These are phyloP conservation scores for Takashimella tepidaria DNA, from an alignment of 1,284 basidiomycete species.

Conservation along the genomic window DNA sequence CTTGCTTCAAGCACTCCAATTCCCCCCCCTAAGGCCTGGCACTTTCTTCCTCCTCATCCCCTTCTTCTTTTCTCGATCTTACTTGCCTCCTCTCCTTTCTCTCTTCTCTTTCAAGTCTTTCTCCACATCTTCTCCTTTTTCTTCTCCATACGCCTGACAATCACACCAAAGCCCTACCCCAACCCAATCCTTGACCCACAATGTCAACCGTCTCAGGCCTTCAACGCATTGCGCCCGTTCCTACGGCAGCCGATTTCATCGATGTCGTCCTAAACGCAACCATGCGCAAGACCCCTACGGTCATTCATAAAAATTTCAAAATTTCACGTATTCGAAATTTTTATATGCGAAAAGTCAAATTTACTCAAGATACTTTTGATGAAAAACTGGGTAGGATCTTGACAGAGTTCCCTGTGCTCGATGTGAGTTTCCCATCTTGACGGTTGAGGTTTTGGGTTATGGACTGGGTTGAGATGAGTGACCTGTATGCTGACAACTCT, in stretches of 20 bases:
- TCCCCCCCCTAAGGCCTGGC: neutral
- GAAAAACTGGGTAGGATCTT: constrained; percentile 94
- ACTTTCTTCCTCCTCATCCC: neutral
- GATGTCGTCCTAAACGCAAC: constrained; percentile 91
- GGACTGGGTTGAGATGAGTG: neutral
- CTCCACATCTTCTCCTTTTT: too few species aligned
- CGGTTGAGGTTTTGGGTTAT: neutral
- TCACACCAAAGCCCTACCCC: neutral
- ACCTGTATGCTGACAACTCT: neutral
- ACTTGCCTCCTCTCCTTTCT: too few species aligned
- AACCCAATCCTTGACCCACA: constrained; percentile 6
- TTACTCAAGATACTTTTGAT: constrained; percentile 95
- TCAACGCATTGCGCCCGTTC: constrained; percentile 95
- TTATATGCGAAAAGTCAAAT: constrained; percentile 99
- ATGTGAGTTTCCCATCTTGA: constrained; percentile 54
- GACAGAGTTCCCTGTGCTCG: constrained; percentile 92
- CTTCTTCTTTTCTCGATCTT: neutral
- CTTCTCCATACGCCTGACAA: neutral
- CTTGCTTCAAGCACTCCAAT: too few species aligned
- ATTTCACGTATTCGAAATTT: constrained; percentile 60
- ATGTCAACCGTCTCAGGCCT: constrained; percentile 55
- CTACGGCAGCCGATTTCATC: constrained; percentile 88
- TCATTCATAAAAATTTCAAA: constrained; percentile 99
- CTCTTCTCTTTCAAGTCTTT: too few species aligned
- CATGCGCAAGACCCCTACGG: constrained; percentile 88